These are phyloP conservation scores for Ophiosphaerella herpotricha DNA, from an alignment of 2,329 filamentous ascomycete species.

Conservation along the genomic window DNA sequence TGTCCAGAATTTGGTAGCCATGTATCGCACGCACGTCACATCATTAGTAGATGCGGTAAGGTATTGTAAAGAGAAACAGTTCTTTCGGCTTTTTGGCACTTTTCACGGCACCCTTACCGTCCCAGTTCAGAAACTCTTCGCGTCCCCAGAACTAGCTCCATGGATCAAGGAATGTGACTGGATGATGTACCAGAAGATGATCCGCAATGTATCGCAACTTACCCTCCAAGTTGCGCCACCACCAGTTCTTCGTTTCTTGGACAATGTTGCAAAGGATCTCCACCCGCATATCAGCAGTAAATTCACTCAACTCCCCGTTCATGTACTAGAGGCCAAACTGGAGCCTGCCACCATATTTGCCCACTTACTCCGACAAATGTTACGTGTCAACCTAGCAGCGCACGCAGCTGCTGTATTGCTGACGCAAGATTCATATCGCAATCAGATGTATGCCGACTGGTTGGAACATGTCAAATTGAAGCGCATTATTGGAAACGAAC, in stretches of 20 bases:
- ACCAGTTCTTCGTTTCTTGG: slow-evolving; percentile 81
- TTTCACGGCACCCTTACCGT: slow-evolving; percentile 97
- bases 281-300: slow-evolving; percentile 81
- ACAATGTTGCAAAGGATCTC: slow-evolving; percentile 81
- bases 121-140: slow-evolving; percentile 90
- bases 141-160: slow-evolving; percentile 75
- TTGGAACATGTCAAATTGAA: slow-evolving; percentile 65
- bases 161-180: slow-evolving; percentile 98
- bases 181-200: slow-evolving; percentile 95
- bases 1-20: slow-evolving; percentile 79
- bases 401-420: slow-evolving; percentile 94
- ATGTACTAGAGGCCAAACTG: slow-evolving; percentile 86
- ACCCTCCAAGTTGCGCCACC: slow-evolving; percentile 91
- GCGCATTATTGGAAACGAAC: slow-evolving; percentile 60
- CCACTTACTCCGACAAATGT: slow-evolving; percentile 79
- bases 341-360: slow-evolving; percentile 88
- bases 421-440: slow-evolving; percentile 83
- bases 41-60: slow-evolving; percentile 94
- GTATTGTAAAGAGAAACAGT: slow-evolving; percentile 95
- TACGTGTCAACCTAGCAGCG: slow-evolving; percentile 90
- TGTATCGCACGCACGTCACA: slow-evolving; percentile 94
- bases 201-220: slow-evolving; percentile 85
- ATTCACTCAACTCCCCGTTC: slow-evolving; percentile 81
- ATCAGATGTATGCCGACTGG: slow-evolving; percentile 96
- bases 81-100: slow-evolving; percentile 91